Percentiles rank a stretch among this genome's conserved stretches.
These are phyloP conservation scores for Trypanosoma boissoni DNA, from an alignment of 208 protist species.

Conservation along the genomic window DNA sequence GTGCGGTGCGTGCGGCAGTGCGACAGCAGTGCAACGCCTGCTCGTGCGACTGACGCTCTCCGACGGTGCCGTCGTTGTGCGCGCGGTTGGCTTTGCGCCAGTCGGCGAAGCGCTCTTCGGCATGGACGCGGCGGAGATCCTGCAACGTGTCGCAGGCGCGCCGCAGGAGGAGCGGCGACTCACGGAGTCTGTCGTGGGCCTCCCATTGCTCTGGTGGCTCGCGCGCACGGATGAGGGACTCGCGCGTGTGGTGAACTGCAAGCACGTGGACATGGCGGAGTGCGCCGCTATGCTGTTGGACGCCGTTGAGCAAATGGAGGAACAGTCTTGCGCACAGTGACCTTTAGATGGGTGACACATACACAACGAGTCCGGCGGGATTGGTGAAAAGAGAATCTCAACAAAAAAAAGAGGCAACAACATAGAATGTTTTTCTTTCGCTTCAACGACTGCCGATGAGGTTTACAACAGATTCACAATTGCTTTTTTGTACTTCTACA, in stretches of 20 bases:
- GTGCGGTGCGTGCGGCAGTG: constrained; percentile 29
- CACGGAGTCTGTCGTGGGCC: constrained; percentile 28
- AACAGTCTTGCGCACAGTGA: background rate
- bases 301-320: constrained; percentile 31
- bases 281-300: constrained; percentile 33
- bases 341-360: background rate
- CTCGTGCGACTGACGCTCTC: constrained; percentile 32
- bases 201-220: constrained; percentile 52
- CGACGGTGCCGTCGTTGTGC: constrained; percentile 30
- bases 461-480: no score
- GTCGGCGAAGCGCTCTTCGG: constrained; percentile 42
- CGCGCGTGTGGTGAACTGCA: constrained; percentile 32
- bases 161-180: constrained; percentile 4
- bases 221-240: constrained; percentile 10
- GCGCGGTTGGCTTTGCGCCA: constrained; percentile 23
- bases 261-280: constrained; percentile 34
- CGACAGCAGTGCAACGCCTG: constrained; percentile 22
- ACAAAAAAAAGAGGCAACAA: constrained; percentile 3
- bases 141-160: constrained; percentile 10
- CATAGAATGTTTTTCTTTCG: background rate
- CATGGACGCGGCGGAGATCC: constrained; percentile 6
- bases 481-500: background rate
- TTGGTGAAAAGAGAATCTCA: background rate
- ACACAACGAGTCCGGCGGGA: no score
- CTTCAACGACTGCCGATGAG: background rate